These are phyloP conservation scores for Oryza brachyantha DNA, from an alignment of 176 grass and related monocot genomes.

Conservation along the genomic window DNA sequence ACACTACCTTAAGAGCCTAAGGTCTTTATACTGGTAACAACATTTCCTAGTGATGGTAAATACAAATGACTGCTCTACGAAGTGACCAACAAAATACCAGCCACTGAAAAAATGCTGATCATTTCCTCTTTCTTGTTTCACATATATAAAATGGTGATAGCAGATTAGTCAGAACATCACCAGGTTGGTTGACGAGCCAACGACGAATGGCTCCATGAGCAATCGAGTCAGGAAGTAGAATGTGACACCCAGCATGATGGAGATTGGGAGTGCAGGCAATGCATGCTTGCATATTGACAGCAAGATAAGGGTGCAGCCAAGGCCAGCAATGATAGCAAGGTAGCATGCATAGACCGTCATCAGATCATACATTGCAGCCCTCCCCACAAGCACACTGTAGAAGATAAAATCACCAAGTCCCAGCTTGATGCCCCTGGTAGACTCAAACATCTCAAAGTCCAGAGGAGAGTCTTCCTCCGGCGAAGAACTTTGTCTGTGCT, in stretches of 20 bases:
- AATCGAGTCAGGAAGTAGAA: slow-evolving; percentile 98
- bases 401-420: slow-evolving; percentile 96
- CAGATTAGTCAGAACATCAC: slow-evolving; percentile 81
- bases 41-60: slow-evolving; percentile 25
- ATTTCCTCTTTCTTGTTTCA: neutral
- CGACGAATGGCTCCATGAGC: slow-evolving; percentile 95
- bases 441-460: slow-evolving; percentile 76
- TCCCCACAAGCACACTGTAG: slow-evolving; percentile 95
- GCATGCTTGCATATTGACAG: slow-evolving; percentile 78
- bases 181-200: slow-evolving; percentile 70
- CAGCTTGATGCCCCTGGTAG: slow-evolving; percentile 81
- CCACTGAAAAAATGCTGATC: slow-evolving; percentile 16
- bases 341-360: slow-evolving; percentile 99
- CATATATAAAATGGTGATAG: slow-evolving; percentile 11
- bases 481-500: slow-evolving; percentile 20
- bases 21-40: neutral
- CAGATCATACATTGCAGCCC: slow-evolving; percentile 96
- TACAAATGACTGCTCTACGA: slow-evolving; percentile 10
- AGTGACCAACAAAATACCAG: slow-evolving; percentile 37
- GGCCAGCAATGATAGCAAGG: slow-evolving; percentile 92
- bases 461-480: slow-evolving; percentile 13
- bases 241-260: slow-evolving; percentile 67
- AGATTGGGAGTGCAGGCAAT: slow-evolving; percentile 88
- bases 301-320: slow-evolving; percentile 96
- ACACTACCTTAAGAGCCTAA: slow-evolving; percentile 10